Evolutionary conservation across 2,329 filamentous ascomycete species (phyloP).

Genomic region (Colletotrichum sp.): DNA sequence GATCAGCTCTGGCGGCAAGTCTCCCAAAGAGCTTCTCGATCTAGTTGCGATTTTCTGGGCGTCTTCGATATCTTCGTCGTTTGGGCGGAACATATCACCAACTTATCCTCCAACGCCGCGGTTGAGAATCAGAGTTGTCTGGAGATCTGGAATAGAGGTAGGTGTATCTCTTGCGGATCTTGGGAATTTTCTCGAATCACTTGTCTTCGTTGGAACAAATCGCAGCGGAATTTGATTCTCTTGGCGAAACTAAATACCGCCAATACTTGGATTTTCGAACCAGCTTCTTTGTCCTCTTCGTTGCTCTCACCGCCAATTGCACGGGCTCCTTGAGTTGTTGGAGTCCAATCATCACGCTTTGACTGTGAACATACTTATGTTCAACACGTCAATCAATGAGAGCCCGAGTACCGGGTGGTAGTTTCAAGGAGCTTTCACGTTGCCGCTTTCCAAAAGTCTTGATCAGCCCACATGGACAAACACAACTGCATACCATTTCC

Average conservation of each 20-base stretch:
- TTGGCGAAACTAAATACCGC: background rate
- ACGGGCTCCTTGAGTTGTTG: background rate
- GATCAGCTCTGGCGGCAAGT: background rate
- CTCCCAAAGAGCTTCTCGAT: fast-evolving
- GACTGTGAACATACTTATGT: background rate
- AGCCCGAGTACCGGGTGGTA: fast-evolving
- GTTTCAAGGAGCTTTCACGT: fast-evolving
- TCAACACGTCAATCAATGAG: background rate
- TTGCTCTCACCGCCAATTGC: background rate
- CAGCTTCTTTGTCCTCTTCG: background rate
- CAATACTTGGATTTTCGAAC: background rate
- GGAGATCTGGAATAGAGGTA: too few relatives aligned
- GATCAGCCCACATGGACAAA: background rate
- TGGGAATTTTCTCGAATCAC: fast-evolving
- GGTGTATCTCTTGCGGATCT: background rate
- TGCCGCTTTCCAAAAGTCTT: background rate
- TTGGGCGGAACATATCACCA: fast-evolving
- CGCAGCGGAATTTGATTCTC: fast-evolving
- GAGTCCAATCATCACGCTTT: background rate
- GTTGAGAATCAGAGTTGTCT: background rate
- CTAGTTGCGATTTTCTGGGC: fast-evolving
- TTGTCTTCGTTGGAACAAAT: fast-evolving
- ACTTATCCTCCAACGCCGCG: background rate
- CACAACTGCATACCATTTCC: background rate
- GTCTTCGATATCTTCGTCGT: fast-evolving